Evolutionary conservation across 371 early-diverging fungal species (phyloP).

Genomic region (Funneliformis caledonium): DNA sequence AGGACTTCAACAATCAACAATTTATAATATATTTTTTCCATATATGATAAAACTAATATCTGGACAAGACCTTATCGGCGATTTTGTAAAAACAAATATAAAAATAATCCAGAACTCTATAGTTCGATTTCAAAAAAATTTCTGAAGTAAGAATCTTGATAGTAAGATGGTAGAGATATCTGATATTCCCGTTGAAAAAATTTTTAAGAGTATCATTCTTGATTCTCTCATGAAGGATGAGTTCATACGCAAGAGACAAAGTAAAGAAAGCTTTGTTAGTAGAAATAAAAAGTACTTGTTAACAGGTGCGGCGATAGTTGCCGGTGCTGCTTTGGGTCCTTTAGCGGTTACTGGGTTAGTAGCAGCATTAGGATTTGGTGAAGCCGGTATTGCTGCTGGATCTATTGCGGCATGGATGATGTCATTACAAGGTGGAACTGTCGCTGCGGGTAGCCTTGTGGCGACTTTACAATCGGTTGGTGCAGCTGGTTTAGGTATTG

Average conservation of each 20-base stretch:
- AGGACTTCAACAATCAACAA: no score
- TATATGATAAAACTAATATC: no score
- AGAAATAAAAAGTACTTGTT: not conserved
- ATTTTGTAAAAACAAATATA: no score
- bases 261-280: not conserved
- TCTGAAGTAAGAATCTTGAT: no score
- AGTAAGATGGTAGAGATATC: not conserved
- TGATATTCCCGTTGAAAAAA: not conserved
- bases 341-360: not conserved
- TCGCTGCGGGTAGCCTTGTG: slow-evolving; percentile 33
- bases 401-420: slow-evolving; percentile 37
- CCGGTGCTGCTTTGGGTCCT: not conserved
- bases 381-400: slow-evolving; percentile 35
- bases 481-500: slow-evolving; percentile 27
- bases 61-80: no score
- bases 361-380: slow-evolving; percentile 9
- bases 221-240: not conserved
- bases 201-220: not conserved
- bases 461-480: slow-evolving; percentile 41
- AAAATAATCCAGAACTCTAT: no score
- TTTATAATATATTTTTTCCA: no score
- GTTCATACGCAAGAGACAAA: not conserved
- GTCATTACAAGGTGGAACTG: slow-evolving; percentile 38
- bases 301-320: not conserved
- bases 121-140: no score